Conservation (phyloP, 2,329 filamentous ascomycete species). For the Colletotrichum shisoi region DNA sequence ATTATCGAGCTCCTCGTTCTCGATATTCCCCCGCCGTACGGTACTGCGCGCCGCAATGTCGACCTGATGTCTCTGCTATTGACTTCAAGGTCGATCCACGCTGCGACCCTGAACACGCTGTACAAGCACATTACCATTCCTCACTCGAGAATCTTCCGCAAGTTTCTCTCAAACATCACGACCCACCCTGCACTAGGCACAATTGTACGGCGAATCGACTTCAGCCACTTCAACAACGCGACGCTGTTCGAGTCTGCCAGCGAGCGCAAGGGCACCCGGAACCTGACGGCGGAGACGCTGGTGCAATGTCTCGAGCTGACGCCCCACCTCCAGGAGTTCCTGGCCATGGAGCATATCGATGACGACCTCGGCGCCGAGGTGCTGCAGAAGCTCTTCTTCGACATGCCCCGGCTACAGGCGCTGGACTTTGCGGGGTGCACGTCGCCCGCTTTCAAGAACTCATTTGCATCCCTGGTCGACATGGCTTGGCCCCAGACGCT, state of each 20-base stretch:
- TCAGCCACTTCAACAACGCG: conserved; percentile 84
- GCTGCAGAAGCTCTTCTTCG: conserved; percentile 73
- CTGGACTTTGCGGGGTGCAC: conserved; percentile 82
- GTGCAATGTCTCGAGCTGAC: conserved; percentile 74
- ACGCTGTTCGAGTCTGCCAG: conserved; percentile 77
- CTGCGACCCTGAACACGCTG: conserved; percentile 75
- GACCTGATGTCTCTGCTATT: conserved; percentile 79
- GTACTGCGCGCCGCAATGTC: conserved; percentile 76
- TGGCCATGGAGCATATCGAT: conserved; percentile 82
- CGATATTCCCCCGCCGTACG: conserved; percentile 76
- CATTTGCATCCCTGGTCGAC: conserved; percentile 65
- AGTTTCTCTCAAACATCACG: conserved; percentile 75
- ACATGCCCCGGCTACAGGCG: conserved; percentile 69
- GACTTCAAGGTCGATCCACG: conserved; percentile 77
- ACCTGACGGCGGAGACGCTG: conserved; percentile 77
- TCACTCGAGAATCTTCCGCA: conserved; percentile 83
- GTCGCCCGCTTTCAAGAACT: conserved; percentile 69
- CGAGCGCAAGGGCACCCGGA: conserved; percentile 77
- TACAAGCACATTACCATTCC: conserved; percentile 84
- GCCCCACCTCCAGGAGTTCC: conserved; percentile 77
- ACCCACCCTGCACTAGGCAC: conserved; percentile 74
- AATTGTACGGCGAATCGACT: conserved; percentile 80
- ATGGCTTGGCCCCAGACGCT: conserved; percentile 63
- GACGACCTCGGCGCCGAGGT: conserved; percentile 75
- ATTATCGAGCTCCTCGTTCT: conserved; percentile 78